phyloP scores from a whole-genome alignment of 352 stramenopile species.

The Globisporangium abappressorium region DNA sequence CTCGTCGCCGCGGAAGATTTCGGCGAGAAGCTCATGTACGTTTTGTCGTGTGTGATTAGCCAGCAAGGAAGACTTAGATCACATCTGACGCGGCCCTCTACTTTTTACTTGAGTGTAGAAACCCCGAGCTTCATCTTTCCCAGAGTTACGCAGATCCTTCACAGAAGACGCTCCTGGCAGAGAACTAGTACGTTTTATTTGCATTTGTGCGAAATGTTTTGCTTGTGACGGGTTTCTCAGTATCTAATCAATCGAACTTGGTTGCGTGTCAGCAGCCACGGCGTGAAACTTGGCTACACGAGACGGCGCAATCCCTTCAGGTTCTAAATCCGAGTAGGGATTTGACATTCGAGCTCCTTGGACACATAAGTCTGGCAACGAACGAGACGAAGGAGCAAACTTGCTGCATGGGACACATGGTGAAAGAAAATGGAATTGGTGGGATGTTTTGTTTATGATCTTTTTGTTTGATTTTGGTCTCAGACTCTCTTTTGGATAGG shows the following conservation, averaged over 20 bases:
- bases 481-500: background rate
- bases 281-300: constrained; percentile 22
- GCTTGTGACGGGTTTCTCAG: background rate
- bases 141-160: constrained; percentile 50
- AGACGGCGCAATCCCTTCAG: constrained; percentile 6
- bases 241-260: background rate
- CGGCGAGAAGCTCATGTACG: constrained; percentile 37
- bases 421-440: background rate
- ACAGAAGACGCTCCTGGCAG: constrained; percentile 55
- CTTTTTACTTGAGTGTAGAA: constrained; percentile 19
- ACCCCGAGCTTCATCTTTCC: constrained; percentile 44
- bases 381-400: background rate
- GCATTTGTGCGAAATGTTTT: background rate
- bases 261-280: constrained; percentile 5
- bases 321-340: constrained; percentile 21
- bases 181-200: constrained; percentile 60
- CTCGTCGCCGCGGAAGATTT: constrained; percentile 58
- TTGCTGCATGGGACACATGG: background rate
- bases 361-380: background rate
- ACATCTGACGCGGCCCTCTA: too few relatives aligned
- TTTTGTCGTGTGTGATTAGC: background rate
- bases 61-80: too few relatives aligned
- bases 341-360: background rate
- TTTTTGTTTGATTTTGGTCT: background rate
- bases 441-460: background rate